Percentiles rank a stretch among this genome's conserved stretches.
Conservation (phyloP, 176 grass and related monocot genomes). For the Dactylis glomerata region DNA sequence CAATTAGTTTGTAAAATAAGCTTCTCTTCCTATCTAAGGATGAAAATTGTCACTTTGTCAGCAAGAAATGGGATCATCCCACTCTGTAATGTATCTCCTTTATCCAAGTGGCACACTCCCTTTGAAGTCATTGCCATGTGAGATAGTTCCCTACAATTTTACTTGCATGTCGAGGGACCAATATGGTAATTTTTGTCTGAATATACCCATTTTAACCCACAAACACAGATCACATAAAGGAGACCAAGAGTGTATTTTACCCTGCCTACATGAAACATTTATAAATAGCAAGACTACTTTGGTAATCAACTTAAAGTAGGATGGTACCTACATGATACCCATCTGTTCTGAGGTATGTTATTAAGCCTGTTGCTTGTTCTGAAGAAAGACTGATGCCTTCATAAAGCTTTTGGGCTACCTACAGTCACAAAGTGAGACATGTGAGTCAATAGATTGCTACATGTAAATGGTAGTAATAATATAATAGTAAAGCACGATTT, state of each 20-base stretch:
- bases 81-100: background rate
- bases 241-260: background rate
- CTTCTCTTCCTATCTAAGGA: background rate
- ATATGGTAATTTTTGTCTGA: background rate
- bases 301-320: conserved; percentile 18
- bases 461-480: background rate
- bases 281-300: conserved; percentile 21
- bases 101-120: background rate
- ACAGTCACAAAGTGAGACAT: conserved; percentile 30
- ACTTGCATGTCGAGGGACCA: background rate
- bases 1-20: background rate
- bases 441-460: conserved; percentile 14
- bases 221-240: background rate
- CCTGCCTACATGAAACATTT: background rate
- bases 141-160: background rate
- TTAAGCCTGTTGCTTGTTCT: conserved; percentile 83
- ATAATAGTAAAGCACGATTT: background rate
- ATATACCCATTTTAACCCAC: conserved; percentile 1
- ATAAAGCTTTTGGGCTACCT: conserved; percentile 94
- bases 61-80: background rate
- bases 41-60: background rate
- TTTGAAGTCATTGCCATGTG: background rate
- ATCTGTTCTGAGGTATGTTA: conserved; percentile 98
- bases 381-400: conserved; percentile 85
- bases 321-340: conserved; percentile 75